Base-by-base conservation (phyloP, 2,329 filamentous ascomycete species). In the Didymella arachidicola region DNA sequence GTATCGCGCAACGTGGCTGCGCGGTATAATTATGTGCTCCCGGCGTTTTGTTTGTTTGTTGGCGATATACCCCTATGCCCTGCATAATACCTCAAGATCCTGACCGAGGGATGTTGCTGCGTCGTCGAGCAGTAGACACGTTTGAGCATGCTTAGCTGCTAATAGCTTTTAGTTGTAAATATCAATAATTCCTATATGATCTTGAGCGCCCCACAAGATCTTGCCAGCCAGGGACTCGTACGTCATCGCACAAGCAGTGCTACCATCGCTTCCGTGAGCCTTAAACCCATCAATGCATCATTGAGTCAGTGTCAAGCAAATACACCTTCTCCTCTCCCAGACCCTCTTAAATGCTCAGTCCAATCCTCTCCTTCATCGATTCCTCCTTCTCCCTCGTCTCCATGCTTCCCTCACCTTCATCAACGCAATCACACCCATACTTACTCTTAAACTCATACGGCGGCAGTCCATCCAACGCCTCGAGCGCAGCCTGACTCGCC, bases 401-500 rank as follows among this genome's bases (percentile, higher is more conserved):
- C 16, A 34, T 27, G 26, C 53, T 57, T 0, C 55, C 54, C 16
- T 49, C 61, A 1, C 54, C 60, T 51, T 65, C 63, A 39, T 64
- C 64, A 39, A 66, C 56, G 59, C 92, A 97, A 62, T 85, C 77
- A 68, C 93, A 96, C 1, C 79, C 79, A 70, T 85, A 91, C 64
- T 74, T 78, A 51, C 73, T 73, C 61, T 85, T 81, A 60, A 90
- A 96, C 53, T 88, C 84, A 8, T 81, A 81, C 7, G 81, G 75
- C 22, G 78, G 74, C 61, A 88, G 60, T 0, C 81, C 82, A 26
- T 84, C 79, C 48, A 88, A 64, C 56, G 59, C 71, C 63, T 78
- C 74, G 49, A 90, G 64, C 1, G 87, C 88, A 61, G 79, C 79
- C 64, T 87, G 84, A 12, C 89, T 88, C 0, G 86, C 89, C 12